Conservation (phyloP, 2,329 filamentous ascomycete genomes). For the Zarea fungicola region DNA sequence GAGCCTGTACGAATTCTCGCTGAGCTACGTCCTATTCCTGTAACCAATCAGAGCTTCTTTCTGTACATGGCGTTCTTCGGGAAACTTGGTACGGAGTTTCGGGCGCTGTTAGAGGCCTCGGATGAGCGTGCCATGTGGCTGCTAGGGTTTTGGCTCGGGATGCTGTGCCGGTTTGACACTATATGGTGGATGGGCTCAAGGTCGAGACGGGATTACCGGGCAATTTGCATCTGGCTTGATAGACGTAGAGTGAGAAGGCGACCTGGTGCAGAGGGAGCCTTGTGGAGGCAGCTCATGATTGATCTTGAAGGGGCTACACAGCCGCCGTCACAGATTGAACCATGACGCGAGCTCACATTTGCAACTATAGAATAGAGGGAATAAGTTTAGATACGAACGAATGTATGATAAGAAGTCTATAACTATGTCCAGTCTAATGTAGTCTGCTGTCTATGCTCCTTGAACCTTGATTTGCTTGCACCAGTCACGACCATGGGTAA, state of each 20-base stretch:
- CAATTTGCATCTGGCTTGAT: slow-evolving; percentile 17
- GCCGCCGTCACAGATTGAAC: not conserved
- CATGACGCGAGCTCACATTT: not conserved
- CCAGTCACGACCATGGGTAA: slow-evolving; percentile 70
- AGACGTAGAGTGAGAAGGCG: slow-evolving; percentile 12
- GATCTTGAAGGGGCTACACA: slow-evolving; percentile 17
- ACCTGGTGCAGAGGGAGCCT: slow-evolving; percentile 14
- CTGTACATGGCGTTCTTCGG: slow-evolving; percentile 20
- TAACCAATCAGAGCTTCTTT: slow-evolving; percentile 15
- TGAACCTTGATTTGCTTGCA: slow-evolving; percentile 53
- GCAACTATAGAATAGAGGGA: too few relatives aligned
- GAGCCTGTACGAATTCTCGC: slow-evolving; percentile 16
- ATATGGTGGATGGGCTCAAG: slow-evolving; percentile 21
- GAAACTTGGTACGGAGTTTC: slow-evolving; percentile 18
- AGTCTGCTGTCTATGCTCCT: slow-evolving; percentile 3
- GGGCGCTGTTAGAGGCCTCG: slow-evolving; percentile 16
- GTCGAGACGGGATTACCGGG: slow-evolving; percentile 16
- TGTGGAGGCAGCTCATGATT: slow-evolving; percentile 20
- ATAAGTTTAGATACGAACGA: too few relatives aligned
- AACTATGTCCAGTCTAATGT: not conserved
- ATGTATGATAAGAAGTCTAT: too few relatives aligned
- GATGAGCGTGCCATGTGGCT: slow-evolving; percentile 22
- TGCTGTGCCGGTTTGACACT: slow-evolving; percentile 20
- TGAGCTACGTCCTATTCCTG: slow-evolving; percentile 11
- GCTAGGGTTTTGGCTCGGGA: slow-evolving; percentile 21